Conservation (phyloP, 805 yeast species). For the Pichia nanzhaoensis region DNA sequence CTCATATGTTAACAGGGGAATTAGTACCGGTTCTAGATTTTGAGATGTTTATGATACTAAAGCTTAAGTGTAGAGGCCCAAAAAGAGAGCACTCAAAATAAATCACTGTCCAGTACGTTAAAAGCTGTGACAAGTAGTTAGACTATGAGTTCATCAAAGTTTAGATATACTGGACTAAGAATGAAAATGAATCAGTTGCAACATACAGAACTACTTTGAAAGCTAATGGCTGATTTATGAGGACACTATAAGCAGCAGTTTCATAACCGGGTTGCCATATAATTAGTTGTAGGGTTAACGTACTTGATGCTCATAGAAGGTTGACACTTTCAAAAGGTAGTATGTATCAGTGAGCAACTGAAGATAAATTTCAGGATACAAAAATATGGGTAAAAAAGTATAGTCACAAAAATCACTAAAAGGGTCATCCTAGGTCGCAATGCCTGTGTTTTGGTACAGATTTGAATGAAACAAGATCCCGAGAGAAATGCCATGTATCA, state of each 20-base stretch:
- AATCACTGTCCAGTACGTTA: constrained; percentile 49
- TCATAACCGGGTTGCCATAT: constrained; percentile 61
- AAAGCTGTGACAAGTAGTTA: constrained; percentile 63
- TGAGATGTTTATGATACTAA: constrained; percentile 48
- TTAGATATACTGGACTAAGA: constrained; percentile 38
- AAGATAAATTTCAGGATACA: constrained; percentile 50
- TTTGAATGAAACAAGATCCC: constrained; percentile 50
- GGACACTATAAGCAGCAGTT: constrained; percentile 43
- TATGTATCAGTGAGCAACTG: constrained; percentile 60
- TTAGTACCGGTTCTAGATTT: constrained; percentile 55
- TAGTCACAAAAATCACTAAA: constrained; percentile 57
- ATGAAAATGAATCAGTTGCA: constrained; percentile 52
- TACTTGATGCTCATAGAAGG: constrained; percentile 52
- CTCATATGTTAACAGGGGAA: constrained; percentile 46
- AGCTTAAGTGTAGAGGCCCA: constrained; percentile 31
- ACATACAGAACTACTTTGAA: constrained; percentile 54
- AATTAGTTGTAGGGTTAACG: constrained; percentile 53
- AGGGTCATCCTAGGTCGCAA: constrained; percentile 46
- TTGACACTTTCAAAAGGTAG: constrained; percentile 54
- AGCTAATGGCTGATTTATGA: constrained; percentile 49
- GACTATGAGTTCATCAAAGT: constrained; percentile 42
- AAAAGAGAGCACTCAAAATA: constrained; percentile 37
- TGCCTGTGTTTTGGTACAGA: constrained; percentile 42
- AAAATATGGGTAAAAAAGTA: constrained; percentile 56
- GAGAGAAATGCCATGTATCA: constrained; percentile 54